Evolutionary conservation across 257 asterid species (phyloP).

Genomic region (Solanum etuberosum): DNA sequence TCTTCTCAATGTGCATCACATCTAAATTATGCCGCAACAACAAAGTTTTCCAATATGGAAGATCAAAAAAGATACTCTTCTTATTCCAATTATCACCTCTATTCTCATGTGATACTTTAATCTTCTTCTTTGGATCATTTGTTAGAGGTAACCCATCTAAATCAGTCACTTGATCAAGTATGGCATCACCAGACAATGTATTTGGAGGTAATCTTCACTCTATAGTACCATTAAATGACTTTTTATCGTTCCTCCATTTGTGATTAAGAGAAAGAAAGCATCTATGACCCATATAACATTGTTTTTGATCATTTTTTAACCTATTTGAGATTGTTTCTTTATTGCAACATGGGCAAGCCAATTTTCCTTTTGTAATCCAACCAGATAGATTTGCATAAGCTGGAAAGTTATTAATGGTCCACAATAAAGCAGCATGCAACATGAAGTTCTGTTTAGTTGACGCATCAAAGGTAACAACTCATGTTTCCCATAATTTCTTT

Average conservation of each 20-base stretch:
- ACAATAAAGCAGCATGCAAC: not conserved
- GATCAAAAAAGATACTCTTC: not conserved
- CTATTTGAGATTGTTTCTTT: not conserved
- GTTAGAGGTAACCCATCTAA: not conserved
- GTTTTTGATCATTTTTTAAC: not conserved
- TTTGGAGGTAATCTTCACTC: too few species aligned
- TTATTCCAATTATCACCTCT: not conserved
- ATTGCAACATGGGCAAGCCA: not conserved
- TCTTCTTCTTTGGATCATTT: not conserved
- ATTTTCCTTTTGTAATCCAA: not conserved
- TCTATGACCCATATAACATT: not conserved
- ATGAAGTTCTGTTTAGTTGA: not conserved
- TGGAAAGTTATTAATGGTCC: not conserved
- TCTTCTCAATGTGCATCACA: not conserved
- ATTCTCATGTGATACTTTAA: not conserved
- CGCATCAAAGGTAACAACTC: not conserved
- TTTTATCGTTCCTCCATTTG: not conserved
- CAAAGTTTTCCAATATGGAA: not conserved
- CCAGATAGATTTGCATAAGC: not conserved
- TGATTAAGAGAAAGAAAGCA: not conserved
- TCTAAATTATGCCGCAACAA: not conserved
- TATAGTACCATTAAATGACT: not conserved
- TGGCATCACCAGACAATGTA: not conserved
- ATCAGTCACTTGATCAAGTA: not conserved
- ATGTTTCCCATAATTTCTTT: too few species aligned